Percentiles rank a stretch among this genome's conserved stretches.
phyloP scores from a whole-genome alignment of 2,329 filamentous ascomycete genomes.

The Alternaria sp. region DNA sequence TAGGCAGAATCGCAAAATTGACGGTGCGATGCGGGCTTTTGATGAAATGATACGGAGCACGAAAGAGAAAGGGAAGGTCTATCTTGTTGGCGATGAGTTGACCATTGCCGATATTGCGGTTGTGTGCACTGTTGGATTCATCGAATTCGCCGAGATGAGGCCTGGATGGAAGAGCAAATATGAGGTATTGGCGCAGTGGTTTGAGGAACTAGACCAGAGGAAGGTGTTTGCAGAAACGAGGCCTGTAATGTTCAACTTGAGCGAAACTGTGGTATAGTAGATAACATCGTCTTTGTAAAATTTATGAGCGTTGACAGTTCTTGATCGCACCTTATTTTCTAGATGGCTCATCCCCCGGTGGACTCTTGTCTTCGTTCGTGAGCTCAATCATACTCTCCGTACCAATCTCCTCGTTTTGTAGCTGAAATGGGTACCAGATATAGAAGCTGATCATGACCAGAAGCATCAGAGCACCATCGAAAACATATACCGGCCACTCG shows the following conservation, averaged over 20 bases:
- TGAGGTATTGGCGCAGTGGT: slow-evolving; percentile 18
- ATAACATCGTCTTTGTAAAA: background rate
- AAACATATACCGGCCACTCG: slow-evolving; percentile 62
- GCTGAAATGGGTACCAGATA: slow-evolving; percentile 19
- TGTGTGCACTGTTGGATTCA: slow-evolving; percentile 19
- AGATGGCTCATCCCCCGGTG: background rate
- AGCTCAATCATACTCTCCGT: slow-evolving; percentile 18
- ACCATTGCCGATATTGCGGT: slow-evolving; percentile 29
- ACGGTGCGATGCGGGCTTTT: slow-evolving; percentile 24
- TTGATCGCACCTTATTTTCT: background rate
- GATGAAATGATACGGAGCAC: slow-evolving; percentile 13
- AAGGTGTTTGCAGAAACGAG: slow-evolving; percentile 28
- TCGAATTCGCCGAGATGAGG: slow-evolving; percentile 19
- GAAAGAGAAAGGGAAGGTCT: slow-evolving; percentile 17
- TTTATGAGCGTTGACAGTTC: background rate
- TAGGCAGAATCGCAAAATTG: slow-evolving; percentile 24
- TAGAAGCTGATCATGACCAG: slow-evolving; percentile 19
- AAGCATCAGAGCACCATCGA: slow-evolving; percentile 59
- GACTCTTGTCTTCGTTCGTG: background rate
- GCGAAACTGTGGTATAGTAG: slow-evolving; percentile 19
- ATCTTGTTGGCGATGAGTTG: slow-evolving; percentile 21
- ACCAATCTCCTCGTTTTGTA: background rate
- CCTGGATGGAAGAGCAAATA: slow-evolving; percentile 22
- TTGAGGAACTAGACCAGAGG: slow-evolving; percentile 18
- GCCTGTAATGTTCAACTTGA: slow-evolving; percentile 29